These are phyloP conservation scores for Bruguiera gymnorhiza DNA, from an alignment of 345 rosid species.

Conservation along the genomic window DNA sequence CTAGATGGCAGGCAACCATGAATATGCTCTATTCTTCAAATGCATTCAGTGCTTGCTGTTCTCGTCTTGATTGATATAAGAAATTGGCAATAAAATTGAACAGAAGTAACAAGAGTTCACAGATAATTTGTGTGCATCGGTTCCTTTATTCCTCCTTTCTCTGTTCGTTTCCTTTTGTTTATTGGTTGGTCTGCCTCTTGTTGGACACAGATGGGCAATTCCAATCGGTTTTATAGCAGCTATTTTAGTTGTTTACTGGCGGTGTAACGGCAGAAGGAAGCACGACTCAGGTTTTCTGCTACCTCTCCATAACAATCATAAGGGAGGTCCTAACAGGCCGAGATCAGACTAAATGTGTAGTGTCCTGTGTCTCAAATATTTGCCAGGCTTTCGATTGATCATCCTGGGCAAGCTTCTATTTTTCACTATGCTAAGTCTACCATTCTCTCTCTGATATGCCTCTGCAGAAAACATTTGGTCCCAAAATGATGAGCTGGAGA, in stretches of 20 bases:
- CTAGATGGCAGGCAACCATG: too few species aligned
- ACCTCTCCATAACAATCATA: slow-evolving; percentile 63
- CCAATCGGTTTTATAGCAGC: slow-evolving; percentile 54
- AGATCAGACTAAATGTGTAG: slow-evolving; percentile 61
- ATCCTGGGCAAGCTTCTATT: slow-evolving; percentile 31
- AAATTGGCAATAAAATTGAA: not conserved
- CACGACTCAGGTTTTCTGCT: slow-evolving; percentile 67
- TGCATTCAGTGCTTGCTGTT: not conserved
- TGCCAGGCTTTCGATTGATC: slow-evolving; percentile 15
- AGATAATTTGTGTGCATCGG: not conserved
- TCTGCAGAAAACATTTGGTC: not conserved
- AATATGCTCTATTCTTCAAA: not conserved
- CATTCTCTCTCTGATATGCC: slow-evolving; percentile 17
- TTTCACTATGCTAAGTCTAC: slow-evolving; percentile 27
- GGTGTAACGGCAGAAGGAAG: slow-evolving; percentile 76
- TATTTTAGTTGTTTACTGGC: slow-evolving; percentile 63
- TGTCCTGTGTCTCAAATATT: not conserved
- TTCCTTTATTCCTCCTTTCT: not conserved
- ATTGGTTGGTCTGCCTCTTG: not conserved
- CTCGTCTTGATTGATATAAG: not conserved
- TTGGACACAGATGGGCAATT: slow-evolving; percentile 77
- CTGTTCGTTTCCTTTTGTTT: not conserved
- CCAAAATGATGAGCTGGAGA: slow-evolving; percentile 13
- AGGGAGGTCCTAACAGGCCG: slow-evolving; percentile 51
- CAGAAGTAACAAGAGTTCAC: not conserved